Base-by-base conservation (phyloP, 192 early-diverging fungal genomes). In the Lunasporangiospora selenospora region DNA sequence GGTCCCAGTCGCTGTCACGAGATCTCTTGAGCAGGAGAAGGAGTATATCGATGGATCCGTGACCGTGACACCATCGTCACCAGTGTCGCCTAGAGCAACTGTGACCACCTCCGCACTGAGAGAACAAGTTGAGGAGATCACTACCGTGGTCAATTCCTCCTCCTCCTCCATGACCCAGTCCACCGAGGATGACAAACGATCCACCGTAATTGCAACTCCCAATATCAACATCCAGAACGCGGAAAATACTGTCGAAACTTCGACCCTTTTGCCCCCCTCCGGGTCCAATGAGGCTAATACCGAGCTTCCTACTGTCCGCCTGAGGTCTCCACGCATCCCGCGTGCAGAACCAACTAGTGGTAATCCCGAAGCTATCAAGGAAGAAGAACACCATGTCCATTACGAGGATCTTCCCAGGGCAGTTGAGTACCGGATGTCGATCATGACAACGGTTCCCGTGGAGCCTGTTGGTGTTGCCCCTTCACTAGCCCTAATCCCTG, bases 401-500 rank as follows among this genome's bases (percentile, higher is more conserved):
- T 73, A 63, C 36, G 69, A 73, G 43, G 69, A 73, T 8, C 47
- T 73, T 0, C 69, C 69, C 6, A 45, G 36, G 32, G 69, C 69
- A 1, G 60, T 73, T 4, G 24, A 59, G 1, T 73, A 73, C 30
- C 59, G 61, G 1, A 73, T 73, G 69, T 73, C 69, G 19, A 73
- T 73, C 41, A 73, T 73, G 69, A 62, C 53, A 5, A 73, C 69
- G 6, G 60, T 73, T 9, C 54, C 69, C 3, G 61, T 73, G 1
- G 69, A 73, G 32, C 50, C 65, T 24, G 50, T 58, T 12, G 65
- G 65, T 2, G 56, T 58, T 6, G 48, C 65, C 2, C 33, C 45
- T 4, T 53, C 61, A 2, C n/a, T n/a, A n/a, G n/a, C n/a, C n/a
- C n/a, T n/a, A n/a, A n/a, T n/a, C n/a, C n/a, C n/a, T n/a, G n/a